A percentile compares a stretch with the other conserved stretches of the same genome.
phyloP scores from a whole-genome alignment of 257 asterid species.

The Solanum acaule region DNA sequence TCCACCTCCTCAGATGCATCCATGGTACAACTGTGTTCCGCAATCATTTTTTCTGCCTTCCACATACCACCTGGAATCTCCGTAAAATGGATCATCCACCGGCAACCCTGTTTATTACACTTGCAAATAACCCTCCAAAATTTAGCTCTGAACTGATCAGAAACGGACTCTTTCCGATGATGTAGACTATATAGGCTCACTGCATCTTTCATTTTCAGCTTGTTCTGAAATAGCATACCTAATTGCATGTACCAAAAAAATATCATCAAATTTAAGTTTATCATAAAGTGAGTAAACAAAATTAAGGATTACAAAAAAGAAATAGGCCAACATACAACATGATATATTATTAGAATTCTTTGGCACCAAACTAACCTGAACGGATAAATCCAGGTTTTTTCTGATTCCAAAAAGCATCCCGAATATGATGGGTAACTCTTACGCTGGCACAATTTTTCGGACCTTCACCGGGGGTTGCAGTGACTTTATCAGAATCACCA shows the following conservation, averaged over 20 bases:
- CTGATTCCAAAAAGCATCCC: background rate
- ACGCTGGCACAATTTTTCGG: background rate
- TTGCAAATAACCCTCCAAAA: background rate
- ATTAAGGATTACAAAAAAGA: too few species aligned
- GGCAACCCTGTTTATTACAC: background rate
- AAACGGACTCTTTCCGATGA: background rate
- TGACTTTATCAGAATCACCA: too few species aligned
- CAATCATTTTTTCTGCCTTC: background rate
- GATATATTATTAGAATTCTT: background rate
- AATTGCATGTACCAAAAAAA: background rate
- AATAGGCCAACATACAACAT: background rate
- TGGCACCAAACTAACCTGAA: background rate
- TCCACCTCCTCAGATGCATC: background rate
- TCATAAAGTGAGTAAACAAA: too few species aligned
- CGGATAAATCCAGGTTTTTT: background rate
- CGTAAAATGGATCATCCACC: background rate
- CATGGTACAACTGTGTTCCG: background rate
- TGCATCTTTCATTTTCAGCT: background rate
- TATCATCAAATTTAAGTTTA: too few species aligned
- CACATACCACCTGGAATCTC: background rate
- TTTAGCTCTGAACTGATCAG: background rate
- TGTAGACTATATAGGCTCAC: background rate
- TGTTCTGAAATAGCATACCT: background rate
- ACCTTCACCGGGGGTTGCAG: too few species aligned
- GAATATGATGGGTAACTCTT: background rate